phyloP scores from a whole-genome alignment of 2,329 filamentous ascomycete genomes.

The Talaromyces pinophilus region DNA sequence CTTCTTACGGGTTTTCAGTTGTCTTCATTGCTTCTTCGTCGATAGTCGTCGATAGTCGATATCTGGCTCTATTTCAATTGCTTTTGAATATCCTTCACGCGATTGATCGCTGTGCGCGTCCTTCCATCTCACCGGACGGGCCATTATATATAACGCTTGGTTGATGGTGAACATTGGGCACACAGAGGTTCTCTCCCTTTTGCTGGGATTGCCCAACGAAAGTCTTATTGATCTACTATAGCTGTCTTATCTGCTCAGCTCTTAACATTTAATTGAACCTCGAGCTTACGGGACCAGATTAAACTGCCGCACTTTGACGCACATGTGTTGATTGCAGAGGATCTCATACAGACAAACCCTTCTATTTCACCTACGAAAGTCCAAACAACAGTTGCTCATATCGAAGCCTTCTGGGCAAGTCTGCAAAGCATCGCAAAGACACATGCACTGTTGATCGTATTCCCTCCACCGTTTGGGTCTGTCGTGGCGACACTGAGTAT shows the following conservation, averaged over 20 bases:
- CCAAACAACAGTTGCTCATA: background rate
- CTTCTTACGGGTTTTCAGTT: background rate
- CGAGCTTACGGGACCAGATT: background rate
- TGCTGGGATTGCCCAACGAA: slow-evolving; percentile 1
- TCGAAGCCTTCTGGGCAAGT: background rate
- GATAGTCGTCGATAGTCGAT: background rate
- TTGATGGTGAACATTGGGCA: slow-evolving; percentile 5
- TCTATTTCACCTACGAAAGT: too few species aligned
- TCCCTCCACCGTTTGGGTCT: background rate
- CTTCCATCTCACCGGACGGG: background rate
- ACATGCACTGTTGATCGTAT: background rate
- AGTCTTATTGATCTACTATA: background rate
- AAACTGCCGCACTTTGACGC: background rate
- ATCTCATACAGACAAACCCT: background rate
- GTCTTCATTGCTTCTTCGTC: background rate
- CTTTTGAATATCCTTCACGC: background rate
- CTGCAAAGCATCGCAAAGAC: background rate
- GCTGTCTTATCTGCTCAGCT: background rate
- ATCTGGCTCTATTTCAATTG: background rate
- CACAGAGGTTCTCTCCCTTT: background rate
- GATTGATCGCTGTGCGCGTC: background rate
- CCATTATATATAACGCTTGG: background rate
- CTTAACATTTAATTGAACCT: background rate
- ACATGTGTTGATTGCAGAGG: background rate
- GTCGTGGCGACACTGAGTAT: background rate